These are phyloP conservation scores for Rosa persica DNA, from an alignment of 306 rosid species.

Conservation along the genomic window DNA sequence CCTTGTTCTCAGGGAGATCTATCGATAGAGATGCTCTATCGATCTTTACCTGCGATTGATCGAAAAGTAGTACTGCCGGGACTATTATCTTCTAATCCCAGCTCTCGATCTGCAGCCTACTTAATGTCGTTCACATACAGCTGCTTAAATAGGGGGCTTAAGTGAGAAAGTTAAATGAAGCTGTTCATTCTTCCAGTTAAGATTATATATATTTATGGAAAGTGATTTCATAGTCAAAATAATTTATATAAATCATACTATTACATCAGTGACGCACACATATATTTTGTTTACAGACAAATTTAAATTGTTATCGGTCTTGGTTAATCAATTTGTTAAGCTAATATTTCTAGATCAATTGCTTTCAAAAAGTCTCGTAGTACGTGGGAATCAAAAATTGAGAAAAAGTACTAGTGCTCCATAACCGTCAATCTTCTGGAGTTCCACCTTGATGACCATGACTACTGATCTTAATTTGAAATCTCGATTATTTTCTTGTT, in stretches of 20 bases:
- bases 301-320: not conserved
- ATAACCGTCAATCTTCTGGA: not conserved
- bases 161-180: not conserved
- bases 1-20: not conserved
- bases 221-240: not conserved
- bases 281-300: not conserved
- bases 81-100: not conserved
- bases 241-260: not conserved
- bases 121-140: not conserved
- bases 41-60: not conserved
- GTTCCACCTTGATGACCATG: slow-evolving; percentile 8
- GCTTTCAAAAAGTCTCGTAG: not conserved
- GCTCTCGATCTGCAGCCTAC: not conserved
- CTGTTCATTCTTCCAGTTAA: not conserved
- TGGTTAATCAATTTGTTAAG: not conserved
- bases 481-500: not conserved
- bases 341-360: not conserved
- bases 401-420: not conserved
- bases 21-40: not conserved
- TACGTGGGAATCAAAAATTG: not conserved
- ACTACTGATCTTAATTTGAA: not conserved
- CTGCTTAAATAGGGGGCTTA: not conserved
- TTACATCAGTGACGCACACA: not conserved
- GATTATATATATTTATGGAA: not conserved
- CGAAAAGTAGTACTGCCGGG: not conserved